Evolutionary conservation across 75 land plant genomes (phyloP), one percentile per base, ranked within the genome.

Genomic region (Cunninghamia lanceolata): DNA sequence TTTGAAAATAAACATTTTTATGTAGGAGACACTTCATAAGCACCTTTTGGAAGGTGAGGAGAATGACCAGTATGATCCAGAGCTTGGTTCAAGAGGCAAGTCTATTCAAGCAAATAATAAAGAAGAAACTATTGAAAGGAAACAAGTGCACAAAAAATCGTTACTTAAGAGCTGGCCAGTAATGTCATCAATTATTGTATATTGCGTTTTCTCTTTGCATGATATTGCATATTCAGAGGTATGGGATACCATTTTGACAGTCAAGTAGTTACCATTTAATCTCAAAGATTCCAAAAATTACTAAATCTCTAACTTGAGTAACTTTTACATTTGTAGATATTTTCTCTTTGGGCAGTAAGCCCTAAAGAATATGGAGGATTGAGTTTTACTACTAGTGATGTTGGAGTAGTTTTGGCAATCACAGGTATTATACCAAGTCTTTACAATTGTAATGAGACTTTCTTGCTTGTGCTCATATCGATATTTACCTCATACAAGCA

Each of bases 201-300:
- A 89, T 88, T 92, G 91, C 79, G 45, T 94, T 71, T 92, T 88
- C 84, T 85, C 88, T 21, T 86, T 92, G 25, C 91, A 92, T 66
- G 92, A 94, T 39, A 89, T 90, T 73, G 90, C 94, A 73, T 93
- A 90, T 68, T 54, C 89, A 77, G 94, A 93, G 94, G 94, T 92
- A 84, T 28, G 85, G 28, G 45, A 43, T 87, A 2, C 38, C n/a
- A 11, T 15, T 35, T 6, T 34, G 28, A 52, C 11, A 15, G 25
- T 25, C 54, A 53, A 36, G 8, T 46, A 71, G 15, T 40, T 36
- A 59, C 35, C 46, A 40, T 84, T 47, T 28, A 35, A 47, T 71
- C 30, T 77, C n/a, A 52, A 81, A 59, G 43, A 35, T 40, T 45
- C 17, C 9, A 43, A 19, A 4, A 19, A 21, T 46, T 9, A 38